A percentile compares a stretch with the other conserved stretches of the same genome.
These are phyloP conservation scores for Isabelozyma pseudorhagii DNA, from an alignment of 805 yeast species.

Conservation along the genomic window DNA sequence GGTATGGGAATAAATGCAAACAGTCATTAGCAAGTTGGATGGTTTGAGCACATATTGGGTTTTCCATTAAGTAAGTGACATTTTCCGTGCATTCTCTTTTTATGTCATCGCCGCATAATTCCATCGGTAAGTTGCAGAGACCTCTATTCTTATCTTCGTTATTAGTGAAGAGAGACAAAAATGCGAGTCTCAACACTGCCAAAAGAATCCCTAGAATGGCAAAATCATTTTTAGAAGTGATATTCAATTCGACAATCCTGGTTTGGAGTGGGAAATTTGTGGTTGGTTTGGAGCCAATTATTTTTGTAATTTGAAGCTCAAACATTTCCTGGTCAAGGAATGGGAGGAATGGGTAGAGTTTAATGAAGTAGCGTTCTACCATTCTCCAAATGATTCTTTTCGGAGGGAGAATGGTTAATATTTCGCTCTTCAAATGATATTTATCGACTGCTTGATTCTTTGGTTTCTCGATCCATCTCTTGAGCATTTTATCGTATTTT, in stretches of 20 bases:
- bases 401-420: slow-evolving; percentile 44
- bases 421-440: slow-evolving; percentile 30
- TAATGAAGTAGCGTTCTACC: slow-evolving; percentile 56
- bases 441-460: neutral
- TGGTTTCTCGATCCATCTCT: slow-evolving; percentile 16
- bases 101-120: neutral
- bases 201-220: slow-evolving; percentile 33
- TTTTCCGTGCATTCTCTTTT: neutral
- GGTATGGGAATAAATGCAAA: slow-evolving; percentile 14
- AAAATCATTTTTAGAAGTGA: slow-evolving; percentile 31
- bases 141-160: slow-evolving; percentile 17
- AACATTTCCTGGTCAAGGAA: slow-evolving; percentile 58
- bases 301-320: slow-evolving; percentile 37
- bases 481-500: neutral
- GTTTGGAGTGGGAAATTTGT: slow-evolving; percentile 8
- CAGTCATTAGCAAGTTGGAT: slow-evolving; percentile 19
- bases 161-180: slow-evolving; percentile 35
- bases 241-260: slow-evolving; percentile 12
- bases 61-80: slow-evolving; percentile 5
- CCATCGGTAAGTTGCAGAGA: neutral
- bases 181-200: slow-evolving; percentile 31
- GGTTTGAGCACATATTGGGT: slow-evolving; percentile 15
- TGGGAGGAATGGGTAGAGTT: slow-evolving; percentile 63
- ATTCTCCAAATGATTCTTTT: slow-evolving; percentile 53
- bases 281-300: slow-evolving; percentile 39